Evolutionary conservation across 495 filamentous ascomycete genomes (phyloP).

Genomic region (Aspergillus coremiiformis): DNA sequence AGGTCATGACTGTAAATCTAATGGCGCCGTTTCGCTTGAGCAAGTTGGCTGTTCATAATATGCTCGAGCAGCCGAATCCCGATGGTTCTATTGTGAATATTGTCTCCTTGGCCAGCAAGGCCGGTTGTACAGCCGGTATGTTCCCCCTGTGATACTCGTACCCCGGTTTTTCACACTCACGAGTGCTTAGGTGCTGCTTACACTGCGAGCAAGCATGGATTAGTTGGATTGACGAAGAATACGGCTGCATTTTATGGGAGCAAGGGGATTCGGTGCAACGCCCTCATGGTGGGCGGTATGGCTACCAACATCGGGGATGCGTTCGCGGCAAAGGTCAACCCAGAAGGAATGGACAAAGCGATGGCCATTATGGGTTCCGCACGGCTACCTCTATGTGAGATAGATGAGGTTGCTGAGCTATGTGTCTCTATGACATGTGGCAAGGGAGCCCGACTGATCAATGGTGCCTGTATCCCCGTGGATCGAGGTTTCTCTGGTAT

Average conservation of each 20-base stretch:
- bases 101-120: slow-evolving; percentile 29
- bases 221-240: slow-evolving; percentile 56
- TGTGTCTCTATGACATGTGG: slow-evolving; percentile 24
- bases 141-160: background rate
- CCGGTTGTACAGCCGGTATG: slow-evolving; percentile 29
- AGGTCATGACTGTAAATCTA: slow-evolving; percentile 51
- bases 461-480: slow-evolving; percentile 27
- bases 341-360: slow-evolving; percentile 35
- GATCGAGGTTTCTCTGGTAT: slow-evolving; percentile 26
- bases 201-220: slow-evolving; percentile 29
- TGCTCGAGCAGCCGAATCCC: slow-evolving; percentile 23
- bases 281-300: slow-evolving; percentile 51
- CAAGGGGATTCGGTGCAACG: slow-evolving; percentile 51
- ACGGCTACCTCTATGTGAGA: slow-evolving; percentile 20
- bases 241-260: slow-evolving; percentile 51
- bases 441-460: slow-evolving; percentile 23
- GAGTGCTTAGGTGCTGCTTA: slow-evolving; percentile 43
- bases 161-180: background rate
- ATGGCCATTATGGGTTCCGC: slow-evolving; percentile 22
- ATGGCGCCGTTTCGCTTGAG: slow-evolving; percentile 49
- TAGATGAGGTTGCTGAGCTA: slow-evolving; percentile 34
- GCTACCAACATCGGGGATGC: slow-evolving; percentile 47
- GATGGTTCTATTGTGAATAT: slow-evolving; percentile 35
- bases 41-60: slow-evolving; percentile 45
- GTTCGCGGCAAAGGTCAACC: slow-evolving; percentile 36